Conservation (phyloP, 345 rosid genomes). For the Pseudoturritis turrita region DNA sequence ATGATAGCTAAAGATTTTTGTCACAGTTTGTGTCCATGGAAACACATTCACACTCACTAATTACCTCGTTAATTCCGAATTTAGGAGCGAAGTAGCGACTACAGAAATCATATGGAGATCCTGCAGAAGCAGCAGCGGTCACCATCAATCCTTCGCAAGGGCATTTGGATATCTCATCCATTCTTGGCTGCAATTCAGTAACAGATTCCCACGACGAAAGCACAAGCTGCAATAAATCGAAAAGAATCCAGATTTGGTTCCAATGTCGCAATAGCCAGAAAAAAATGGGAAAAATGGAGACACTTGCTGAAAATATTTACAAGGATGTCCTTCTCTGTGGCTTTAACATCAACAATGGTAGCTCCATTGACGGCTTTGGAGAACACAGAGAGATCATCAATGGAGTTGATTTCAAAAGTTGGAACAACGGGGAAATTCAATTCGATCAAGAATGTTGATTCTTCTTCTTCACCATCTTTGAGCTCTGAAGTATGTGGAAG, state of each 20-base stretch:
- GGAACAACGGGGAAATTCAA: conserved; percentile 52
- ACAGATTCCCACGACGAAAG: conserved; percentile 65
- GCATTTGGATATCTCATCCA: conserved; percentile 47
- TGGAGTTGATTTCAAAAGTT: conserved; percentile 31
- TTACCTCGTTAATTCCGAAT: conserved; percentile 24
- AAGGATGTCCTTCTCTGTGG: conserved; percentile 42
- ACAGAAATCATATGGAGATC: conserved; percentile 29
- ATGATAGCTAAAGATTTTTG: not conserved
- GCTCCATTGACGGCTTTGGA: conserved; percentile 48
- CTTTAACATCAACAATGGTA: conserved; percentile 46
- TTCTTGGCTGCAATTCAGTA: conserved; percentile 43
- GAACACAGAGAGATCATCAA: conserved; percentile 27
- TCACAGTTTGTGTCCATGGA: not conserved
- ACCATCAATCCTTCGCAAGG: conserved; percentile 60
- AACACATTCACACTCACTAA: not conserved
- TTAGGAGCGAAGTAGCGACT: conserved; percentile 38
- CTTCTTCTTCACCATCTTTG: not conserved
- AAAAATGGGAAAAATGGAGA: not conserved
- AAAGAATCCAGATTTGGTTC: not conserved
- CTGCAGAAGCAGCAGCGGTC: conserved; percentile 50
- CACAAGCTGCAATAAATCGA: conserved; percentile 27
- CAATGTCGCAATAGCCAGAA: not conserved
- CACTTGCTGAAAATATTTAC: conserved; percentile 33
- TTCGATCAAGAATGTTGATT: conserved; percentile 40
- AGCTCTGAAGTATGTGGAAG: conserved; percentile 14